phyloP scores from a whole-genome alignment of 2,329 filamentous ascomycete genomes.

The Zasmidium angulare region DNA sequence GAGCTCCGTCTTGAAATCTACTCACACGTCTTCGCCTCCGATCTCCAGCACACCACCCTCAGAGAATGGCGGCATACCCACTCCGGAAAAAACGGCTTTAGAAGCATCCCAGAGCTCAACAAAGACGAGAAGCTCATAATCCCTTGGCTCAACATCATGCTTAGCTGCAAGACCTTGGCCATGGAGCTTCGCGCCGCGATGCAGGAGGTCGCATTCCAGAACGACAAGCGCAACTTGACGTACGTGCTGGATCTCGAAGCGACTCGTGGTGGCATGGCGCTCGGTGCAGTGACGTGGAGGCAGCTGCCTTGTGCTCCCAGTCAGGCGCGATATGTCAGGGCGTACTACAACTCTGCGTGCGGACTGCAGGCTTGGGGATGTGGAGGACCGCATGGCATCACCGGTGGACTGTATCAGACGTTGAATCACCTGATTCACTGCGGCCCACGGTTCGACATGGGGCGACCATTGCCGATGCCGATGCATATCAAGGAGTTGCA shows the following conservation, averaged over 20 bases:
- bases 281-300: conserved; percentile 17
- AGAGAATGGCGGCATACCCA: conserved; percentile 13
- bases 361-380: conserved; percentile 18
- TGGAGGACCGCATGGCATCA: conserved; percentile 19
- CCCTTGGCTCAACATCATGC: conserved; percentile 22
- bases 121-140: conserved; percentile 9
- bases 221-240: conserved; percentile 7
- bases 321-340: conserved; percentile 10
- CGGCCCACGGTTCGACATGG: conserved; percentile 17
- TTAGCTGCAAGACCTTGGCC: conserved; percentile 18
- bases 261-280: conserved; percentile 7
- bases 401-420: conserved; percentile 19
- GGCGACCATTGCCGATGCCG: conserved; percentile 3
- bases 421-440: conserved; percentile 24
- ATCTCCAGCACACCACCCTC: conserved; percentile 12
- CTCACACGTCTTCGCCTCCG: conserved; percentile 14
- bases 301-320: conserved; percentile 20
- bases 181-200: conserved; percentile 16
- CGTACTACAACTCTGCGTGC: conserved; percentile 14
- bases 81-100: conserved; percentile 39
- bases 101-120: conserved; percentile 30
- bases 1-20: conserved; percentile 21
- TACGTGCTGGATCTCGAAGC: conserved; percentile 18
- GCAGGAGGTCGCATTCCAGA: conserved; percentile 7
- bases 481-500: conserved; percentile 20